These are phyloP conservation scores for Starmerella etchellsii DNA, from an alignment of 805 yeast species.

Conservation along the genomic window DNA sequence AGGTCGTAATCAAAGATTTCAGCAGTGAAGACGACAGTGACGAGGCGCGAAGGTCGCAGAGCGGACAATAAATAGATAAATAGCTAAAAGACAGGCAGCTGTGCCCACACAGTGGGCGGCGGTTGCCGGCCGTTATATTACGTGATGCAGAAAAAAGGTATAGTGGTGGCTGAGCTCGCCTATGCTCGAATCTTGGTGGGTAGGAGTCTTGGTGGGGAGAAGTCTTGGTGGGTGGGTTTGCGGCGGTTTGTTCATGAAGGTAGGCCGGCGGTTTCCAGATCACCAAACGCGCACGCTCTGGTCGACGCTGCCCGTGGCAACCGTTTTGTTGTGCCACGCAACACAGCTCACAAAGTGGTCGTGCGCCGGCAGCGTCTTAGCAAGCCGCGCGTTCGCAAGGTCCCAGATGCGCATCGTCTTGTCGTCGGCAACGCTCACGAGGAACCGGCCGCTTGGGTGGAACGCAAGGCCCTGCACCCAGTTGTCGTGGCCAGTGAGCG, in stretches of 20 bases:
- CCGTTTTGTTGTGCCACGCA: conserved; percentile 29
- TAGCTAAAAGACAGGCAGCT: too few species aligned
- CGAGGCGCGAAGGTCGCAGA: neutral
- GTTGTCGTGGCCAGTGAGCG: conserved; percentile 63
- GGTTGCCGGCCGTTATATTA: neutral
- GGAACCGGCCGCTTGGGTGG: conserved; percentile 64
- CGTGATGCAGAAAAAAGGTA: too few species aligned
- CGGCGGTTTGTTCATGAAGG: too few species aligned
- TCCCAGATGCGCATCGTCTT: conserved; percentile 71
- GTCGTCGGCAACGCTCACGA: conserved; percentile 71
- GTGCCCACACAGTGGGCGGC: too few species aligned
- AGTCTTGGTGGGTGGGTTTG: too few species aligned
- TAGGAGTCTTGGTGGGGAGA: too few species aligned
- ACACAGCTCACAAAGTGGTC: conserved; percentile 65
- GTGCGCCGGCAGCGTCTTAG: conserved; percentile 44
- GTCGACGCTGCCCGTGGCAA: conserved; percentile 56
- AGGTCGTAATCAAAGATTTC: conserved; percentile 48
- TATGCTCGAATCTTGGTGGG: too few species aligned
- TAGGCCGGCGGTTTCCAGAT: neutral
- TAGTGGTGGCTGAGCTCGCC: too few species aligned
- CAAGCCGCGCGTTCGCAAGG: conserved; percentile 35
- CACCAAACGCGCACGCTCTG: conserved; percentile 43
- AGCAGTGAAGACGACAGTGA: conserved; percentile 5
- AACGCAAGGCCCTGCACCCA: conserved; percentile 65
- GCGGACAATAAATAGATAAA: neutral